These are phyloP conservation scores for Xylariomycetidae sp. DNA, from an alignment of 2,329 filamentous ascomycete species.

Conservation along the genomic window DNA sequence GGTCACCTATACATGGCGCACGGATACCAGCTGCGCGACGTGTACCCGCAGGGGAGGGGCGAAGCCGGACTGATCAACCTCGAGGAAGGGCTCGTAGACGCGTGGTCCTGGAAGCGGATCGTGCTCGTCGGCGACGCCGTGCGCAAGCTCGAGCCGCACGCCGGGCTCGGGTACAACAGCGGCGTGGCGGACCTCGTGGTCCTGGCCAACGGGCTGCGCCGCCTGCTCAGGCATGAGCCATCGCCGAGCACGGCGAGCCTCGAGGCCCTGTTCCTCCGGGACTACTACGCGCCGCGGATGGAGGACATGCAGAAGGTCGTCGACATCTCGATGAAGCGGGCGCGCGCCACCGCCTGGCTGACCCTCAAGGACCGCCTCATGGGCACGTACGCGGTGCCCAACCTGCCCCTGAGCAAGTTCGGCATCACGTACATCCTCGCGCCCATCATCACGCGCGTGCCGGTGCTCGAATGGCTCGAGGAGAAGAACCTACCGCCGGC, in stretches of 20 bases:
- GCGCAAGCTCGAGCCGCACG: conserved; percentile 31
- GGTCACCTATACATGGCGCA: conserved; percentile 22
- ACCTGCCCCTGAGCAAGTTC: conserved; percentile 6
- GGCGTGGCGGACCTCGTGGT: conserved; percentile 24
- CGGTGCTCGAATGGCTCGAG: conserved; percentile 20
- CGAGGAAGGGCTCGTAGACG: conserved; percentile 28
- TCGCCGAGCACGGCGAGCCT: conserved; percentile 13
- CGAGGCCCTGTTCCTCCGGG: conserved; percentile 15
- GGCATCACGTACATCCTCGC: conserved; percentile 9
- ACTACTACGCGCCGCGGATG: conserved; percentile 17
- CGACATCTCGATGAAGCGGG: conserved; percentile 11
- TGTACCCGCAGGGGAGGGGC: conserved; percentile 12
- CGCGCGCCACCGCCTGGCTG: conserved; percentile 14
- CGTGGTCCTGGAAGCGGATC: conserved; percentile 26
- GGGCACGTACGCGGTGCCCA: conserved; percentile 9
- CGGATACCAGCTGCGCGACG: conserved; percentile 19
- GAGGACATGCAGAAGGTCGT: conserved; percentile 16
- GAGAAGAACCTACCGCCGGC: conserved; percentile 12
- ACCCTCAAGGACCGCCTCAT: conserved; percentile 14
- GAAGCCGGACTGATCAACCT: conserved; percentile 22
- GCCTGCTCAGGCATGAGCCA: conserved; percentile 8
- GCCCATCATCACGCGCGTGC: conserved; percentile 10
- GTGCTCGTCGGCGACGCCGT: conserved; percentile 32
- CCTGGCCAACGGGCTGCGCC: conserved; percentile 21
- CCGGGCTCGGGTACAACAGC: conserved; percentile 28